These are phyloP conservation scores for Crithidia bombi DNA, from an alignment of 208 protist genomes.

Conservation along the genomic window DNA sequence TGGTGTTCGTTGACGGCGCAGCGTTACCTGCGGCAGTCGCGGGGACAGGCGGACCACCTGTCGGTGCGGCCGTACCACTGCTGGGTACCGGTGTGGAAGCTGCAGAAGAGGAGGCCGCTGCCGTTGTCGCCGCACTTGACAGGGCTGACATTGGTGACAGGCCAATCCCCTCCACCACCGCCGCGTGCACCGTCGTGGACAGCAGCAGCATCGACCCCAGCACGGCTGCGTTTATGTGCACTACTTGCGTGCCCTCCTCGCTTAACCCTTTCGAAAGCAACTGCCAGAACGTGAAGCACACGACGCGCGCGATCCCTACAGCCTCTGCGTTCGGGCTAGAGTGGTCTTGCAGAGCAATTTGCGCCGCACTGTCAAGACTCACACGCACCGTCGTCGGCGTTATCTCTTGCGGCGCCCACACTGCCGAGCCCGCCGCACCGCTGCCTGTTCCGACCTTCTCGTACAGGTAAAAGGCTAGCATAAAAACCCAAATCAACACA, in stretches of 20 bases:
- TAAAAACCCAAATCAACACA: conserved; percentile 38
- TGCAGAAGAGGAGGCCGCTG: not conserved
- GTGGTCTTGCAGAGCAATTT: not conserved
- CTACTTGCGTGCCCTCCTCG: conserved; percentile 17
- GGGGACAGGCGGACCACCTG: not conserved
- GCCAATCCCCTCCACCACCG: conserved; percentile 13
- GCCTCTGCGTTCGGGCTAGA: not conserved
- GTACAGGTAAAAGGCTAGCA: conserved; percentile 39
- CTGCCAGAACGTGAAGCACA: conserved; percentile 18
- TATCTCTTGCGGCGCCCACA: conserved; percentile 5
- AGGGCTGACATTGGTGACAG: not conserved
- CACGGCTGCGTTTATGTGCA: conserved; percentile 34
- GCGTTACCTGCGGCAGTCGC: not conserved
- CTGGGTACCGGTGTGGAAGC: not conserved
- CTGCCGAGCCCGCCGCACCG: not conserved
- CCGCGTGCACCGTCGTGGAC: conserved; percentile 22
- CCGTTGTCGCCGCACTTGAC: not conserved
- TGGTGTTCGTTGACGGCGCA: not conserved
- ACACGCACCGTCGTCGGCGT: not conserved
- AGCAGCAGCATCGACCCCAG: conserved; percentile 33
- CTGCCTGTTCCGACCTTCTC: conserved; percentile 1
- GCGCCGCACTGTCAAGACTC: not conserved
- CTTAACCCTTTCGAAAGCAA: conserved; percentile 22
- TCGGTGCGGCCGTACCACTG: not conserved
- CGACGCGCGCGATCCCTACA: conserved; percentile 3